Conservation (phyloP, 1,284 basidiomycete species). For the Trichosporon sp. region DNA sequence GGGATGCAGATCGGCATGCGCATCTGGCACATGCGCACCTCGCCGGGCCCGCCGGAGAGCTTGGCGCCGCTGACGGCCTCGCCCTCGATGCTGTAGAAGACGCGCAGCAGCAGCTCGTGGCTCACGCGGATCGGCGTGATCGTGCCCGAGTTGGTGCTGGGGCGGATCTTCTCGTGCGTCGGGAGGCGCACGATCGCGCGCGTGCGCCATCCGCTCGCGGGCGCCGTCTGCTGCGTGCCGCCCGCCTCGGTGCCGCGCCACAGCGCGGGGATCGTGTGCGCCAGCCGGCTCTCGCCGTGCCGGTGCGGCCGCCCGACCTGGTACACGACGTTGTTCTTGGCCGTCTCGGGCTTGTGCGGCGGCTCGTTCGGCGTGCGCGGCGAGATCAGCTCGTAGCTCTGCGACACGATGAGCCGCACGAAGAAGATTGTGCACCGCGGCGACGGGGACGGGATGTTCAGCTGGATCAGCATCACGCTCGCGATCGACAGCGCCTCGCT, state of each 20-base stretch:
- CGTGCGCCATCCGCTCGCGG: conserved; percentile 28
- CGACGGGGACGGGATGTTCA: conserved; percentile 36
- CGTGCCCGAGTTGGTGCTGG: conserved; percentile 40
- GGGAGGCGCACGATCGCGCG: conserved; percentile 43
- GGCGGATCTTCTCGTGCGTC: conserved; percentile 45
- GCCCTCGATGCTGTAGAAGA: conserved; percentile 48
- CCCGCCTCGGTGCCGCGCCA: conserved; percentile 39
- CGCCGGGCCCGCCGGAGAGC: conserved; percentile 37
- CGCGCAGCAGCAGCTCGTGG: conserved; percentile 41
- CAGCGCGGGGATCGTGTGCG: conserved; percentile 28
- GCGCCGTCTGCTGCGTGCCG: conserved; percentile 14
- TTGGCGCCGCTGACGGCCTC: conserved; percentile 24
- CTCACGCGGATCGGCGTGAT: conserved; percentile 46
- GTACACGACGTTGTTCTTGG: conserved; percentile 37
- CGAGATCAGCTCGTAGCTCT: conserved; percentile 38
- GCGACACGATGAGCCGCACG: conserved; percentile 39
- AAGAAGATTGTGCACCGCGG: conserved; percentile 44
- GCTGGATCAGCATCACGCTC: conserved; percentile 33
- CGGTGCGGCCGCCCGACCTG: conserved; percentile 36
- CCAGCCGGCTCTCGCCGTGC: conserved; percentile 30
- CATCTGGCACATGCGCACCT: conserved; percentile 43
- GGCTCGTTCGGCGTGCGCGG: conserved; percentile 41
- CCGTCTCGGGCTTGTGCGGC: conserved; percentile 30
- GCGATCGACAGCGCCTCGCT: conserved; percentile 46
- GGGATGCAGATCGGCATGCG: conserved; percentile 39